Base-by-base conservation (phyloP, 345 rosid genomes). In the Adansonia digitata region DNA sequence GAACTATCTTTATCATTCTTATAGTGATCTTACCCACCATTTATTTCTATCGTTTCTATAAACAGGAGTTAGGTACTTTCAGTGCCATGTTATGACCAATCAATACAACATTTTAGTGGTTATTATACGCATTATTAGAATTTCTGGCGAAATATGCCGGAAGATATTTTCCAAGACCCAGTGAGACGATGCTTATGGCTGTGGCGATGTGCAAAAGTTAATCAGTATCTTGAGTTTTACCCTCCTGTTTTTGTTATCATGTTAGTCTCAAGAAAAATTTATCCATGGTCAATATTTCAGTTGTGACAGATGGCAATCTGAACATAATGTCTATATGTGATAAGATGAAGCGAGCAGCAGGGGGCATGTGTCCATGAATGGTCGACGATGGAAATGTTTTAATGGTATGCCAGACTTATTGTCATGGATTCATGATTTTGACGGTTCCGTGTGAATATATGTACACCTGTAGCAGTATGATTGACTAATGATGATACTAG, bases 1-100 rank as follows among this genome's bases (percentile, higher is more conserved):
- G 22, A 46, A 29, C 52, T 48, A 61, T 74, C 77, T 62, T 27
- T 61, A 62, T 48, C 77, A 48, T 69, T 48, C 73, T 62, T 62
- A 2, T 27, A 13, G 14, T 59, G n/a, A 59, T 27, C 63, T 59
- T 59, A 18, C 37, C 14, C 0, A 17, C 45, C 22, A 61, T 17
- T 61, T 62, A 35, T 62, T 62, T 34, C 67, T 62, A 14, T 20
- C 37, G 35, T 35, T 15, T 2, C 26, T 59, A 43, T 62, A 34
- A 17, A 62, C 4, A 12, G 68, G 68, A 62, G 68, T 34, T 62
- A 5, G 68, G 68, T 12, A 59, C 24, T 34, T 62, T 3, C 43
- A 13, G 13, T 1, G 2, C n/a, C 4, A 6, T 59, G 35, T 27
- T 53, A 59, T 59, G 37, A 59, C n/a, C 63, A 56, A 26, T 56